Conservation (phyloP, 768 basidiomycete genomes). For the Gyrodon lividus region DNA sequence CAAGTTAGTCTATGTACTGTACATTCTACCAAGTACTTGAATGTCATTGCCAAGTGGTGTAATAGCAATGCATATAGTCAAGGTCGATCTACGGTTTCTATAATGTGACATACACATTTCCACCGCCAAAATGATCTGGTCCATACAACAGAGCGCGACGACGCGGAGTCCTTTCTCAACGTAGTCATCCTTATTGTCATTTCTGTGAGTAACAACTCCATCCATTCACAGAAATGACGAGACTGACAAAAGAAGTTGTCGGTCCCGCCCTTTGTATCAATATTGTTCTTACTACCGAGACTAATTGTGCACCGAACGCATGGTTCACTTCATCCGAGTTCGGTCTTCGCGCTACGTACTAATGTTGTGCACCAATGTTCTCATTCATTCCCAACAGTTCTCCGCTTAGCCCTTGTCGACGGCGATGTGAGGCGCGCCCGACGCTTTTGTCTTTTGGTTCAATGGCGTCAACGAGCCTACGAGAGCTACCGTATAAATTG, state of each 20-base stretch:
- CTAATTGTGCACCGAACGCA: slow-evolving; percentile 20
- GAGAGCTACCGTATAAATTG: slow-evolving; percentile 31
- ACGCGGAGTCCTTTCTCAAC: slow-evolving; percentile 16
- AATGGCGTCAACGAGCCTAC: slow-evolving; percentile 22
- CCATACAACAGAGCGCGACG: neutral
- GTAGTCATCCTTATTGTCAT: slow-evolving; percentile 30
- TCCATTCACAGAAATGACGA: slow-evolving; percentile 30
- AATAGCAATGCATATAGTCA: no score
- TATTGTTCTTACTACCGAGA: slow-evolving; percentile 24
- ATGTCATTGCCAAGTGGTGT: neutral
- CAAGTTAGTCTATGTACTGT: no score
- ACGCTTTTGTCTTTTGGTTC: slow-evolving; percentile 35
- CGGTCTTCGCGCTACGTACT: slow-evolving; percentile 25
- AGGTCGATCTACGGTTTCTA: no score
- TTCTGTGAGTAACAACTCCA: slow-evolving; percentile 21
- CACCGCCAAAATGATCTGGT: neutral
- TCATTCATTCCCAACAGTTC: slow-evolving; percentile 25
- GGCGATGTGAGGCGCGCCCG: slow-evolving; percentile 29
- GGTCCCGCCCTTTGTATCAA: slow-evolving; percentile 29
- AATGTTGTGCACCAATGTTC: slow-evolving; percentile 25
- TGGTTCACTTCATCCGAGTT: slow-evolving; percentile 20
- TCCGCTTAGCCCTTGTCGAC: slow-evolving; percentile 33
- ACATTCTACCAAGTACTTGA: no score
- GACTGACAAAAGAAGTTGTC: slow-evolving; percentile 29
- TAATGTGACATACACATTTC: neutral